Percentiles rank a stretch among this genome's conserved stretches.
Conservation (phyloP, 2,329 filamentous ascomycete genomes). For the Aspergillus sp. region DNA sequence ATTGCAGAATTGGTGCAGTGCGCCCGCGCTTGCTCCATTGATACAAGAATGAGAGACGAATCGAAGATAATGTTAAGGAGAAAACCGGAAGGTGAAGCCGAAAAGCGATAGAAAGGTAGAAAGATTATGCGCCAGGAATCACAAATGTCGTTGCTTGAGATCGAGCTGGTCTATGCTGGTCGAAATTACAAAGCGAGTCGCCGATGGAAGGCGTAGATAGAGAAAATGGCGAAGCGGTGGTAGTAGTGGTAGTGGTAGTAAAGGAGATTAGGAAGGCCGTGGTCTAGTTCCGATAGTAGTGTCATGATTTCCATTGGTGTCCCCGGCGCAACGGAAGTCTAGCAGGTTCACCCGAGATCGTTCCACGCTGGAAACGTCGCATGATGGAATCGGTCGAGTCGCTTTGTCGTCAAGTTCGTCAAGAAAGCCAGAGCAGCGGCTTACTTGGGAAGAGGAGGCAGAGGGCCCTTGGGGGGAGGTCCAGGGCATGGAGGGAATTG, state of each 20-base stretch:
- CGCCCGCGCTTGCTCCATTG: conserved; percentile 18
- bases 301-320: conserved; percentile 34
- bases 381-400: conserved; percentile 23
- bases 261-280: conserved; percentile 20
- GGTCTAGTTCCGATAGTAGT: conserved; percentile 26
- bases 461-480: conserved; percentile 40
- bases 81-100: neutral
- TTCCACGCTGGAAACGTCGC: conserved; percentile 15
- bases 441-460: conserved; percentile 41
- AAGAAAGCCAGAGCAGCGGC: conserved; percentile 15
- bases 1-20: conserved; percentile 17
- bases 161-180: conserved; percentile 6
- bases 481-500: conserved; percentile 42
- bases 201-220: conserved; percentile 7
- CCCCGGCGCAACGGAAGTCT: conserved; percentile 22
- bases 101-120: neutral
- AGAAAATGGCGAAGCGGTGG: neutral
- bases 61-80: neutral
- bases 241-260: conserved; percentile 1
- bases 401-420: conserved; percentile 35
- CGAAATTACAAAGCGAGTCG: conserved; percentile 8
- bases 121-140: conserved; percentile 7
- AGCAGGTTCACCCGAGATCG: conserved; percentile 9
- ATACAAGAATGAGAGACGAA: neutral
- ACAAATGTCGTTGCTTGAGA: conserved; percentile 16